Conservation (phyloP, 1,284 basidiomycete genomes). For the Laetiporus sulphureus region DNA sequence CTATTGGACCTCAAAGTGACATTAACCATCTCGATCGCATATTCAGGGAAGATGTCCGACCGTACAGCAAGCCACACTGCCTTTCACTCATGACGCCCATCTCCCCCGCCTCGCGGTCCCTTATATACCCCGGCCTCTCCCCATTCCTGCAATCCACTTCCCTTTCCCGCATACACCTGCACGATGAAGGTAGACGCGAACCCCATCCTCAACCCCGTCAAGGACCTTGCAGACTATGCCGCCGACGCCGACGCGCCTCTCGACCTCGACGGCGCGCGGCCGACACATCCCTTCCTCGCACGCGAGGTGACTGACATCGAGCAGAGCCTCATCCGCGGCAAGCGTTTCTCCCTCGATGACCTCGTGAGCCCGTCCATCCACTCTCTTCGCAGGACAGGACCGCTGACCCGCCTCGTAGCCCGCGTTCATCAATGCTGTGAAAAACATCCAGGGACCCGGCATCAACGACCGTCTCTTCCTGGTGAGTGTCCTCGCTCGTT, state of each 20-base stretch:
- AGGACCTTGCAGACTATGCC: slow-evolving; percentile 1
- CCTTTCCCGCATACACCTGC: too few relatives aligned
- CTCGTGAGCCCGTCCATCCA: not conserved
- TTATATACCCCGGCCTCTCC: not conserved
- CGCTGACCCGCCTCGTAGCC: slow-evolving; percentile 14
- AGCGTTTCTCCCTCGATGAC: slow-evolving; percentile 5
- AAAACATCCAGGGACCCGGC: slow-evolving; percentile 27
- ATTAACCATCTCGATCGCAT: too few relatives aligned
- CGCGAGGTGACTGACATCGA: slow-evolving; percentile 3
- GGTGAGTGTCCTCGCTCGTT: slow-evolving; percentile 20
- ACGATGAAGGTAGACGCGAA: too few relatives aligned
- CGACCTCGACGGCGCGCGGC: slow-evolving; percentile 4
- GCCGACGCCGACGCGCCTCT: slow-evolving; percentile 8
- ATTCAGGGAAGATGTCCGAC: too few relatives aligned
- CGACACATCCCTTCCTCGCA: not conserved
- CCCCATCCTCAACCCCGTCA: slow-evolving; percentile 2
- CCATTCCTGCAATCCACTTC: too few relatives aligned
- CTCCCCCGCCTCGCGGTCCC: not conserved
- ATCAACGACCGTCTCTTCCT: slow-evolving; percentile 57
- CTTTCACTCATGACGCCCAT: not conserved
- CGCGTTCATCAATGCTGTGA: slow-evolving; percentile 41
- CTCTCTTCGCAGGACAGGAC: too few relatives aligned
- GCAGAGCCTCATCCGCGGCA: slow-evolving; percentile 2
- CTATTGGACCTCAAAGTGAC: too few relatives aligned
- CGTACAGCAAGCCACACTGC: too few relatives aligned